Evolutionary conservation across 2,329 filamentous ascomycete species (phyloP).

Genomic region (Colletotrichum incanum): DNA sequence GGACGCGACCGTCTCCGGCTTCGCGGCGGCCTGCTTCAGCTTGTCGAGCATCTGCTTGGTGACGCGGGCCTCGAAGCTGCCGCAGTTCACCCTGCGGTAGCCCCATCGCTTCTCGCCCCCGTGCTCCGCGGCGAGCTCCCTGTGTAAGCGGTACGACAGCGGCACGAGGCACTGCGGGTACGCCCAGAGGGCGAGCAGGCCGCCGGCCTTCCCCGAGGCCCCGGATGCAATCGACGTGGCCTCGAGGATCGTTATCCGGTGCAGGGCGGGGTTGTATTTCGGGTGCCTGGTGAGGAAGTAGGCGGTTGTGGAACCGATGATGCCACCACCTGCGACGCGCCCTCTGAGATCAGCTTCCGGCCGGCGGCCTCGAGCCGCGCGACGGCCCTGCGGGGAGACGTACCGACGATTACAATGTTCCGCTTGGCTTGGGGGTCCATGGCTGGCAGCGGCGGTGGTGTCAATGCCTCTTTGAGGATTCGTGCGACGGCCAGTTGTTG

Average conservation of each 20-base stretch:
- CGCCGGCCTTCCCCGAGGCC: constrained; percentile 95
- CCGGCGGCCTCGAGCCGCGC: background rate
- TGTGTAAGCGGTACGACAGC: constrained; percentile 87
- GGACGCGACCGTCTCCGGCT: constrained; percentile 26
- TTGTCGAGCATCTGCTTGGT: constrained; percentile 54
- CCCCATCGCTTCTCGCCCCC: constrained; percentile 86
- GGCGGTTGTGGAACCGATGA: constrained; percentile 92
- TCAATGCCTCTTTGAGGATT: constrained; percentile 25
- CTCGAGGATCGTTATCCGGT: constrained; percentile 90
- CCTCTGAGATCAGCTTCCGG: constrained; percentile 22
- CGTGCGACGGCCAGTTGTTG: constrained; percentile 3
- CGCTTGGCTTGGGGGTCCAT: constrained; percentile 49
- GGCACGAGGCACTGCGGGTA: constrained; percentile 89
- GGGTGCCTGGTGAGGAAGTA: constrained; percentile 93
- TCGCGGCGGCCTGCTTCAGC: constrained; percentile 45
- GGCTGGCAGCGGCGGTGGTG: constrained; percentile 1
- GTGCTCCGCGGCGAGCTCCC: constrained; percentile 87
- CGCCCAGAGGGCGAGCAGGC: constrained; percentile 91
- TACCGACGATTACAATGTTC: constrained; percentile 68
- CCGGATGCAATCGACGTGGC: constrained; percentile 89
- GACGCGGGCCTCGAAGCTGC: constrained; percentile 65
- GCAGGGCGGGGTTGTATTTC: constrained; percentile 80
- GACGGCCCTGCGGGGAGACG: constrained; percentile 43
- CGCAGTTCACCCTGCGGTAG: constrained; percentile 85
- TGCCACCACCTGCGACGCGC: constrained; percentile 81